phyloP scores from a whole-genome alignment of 352 stramenopile species.

The Phytopythium kandeliae region DNA sequence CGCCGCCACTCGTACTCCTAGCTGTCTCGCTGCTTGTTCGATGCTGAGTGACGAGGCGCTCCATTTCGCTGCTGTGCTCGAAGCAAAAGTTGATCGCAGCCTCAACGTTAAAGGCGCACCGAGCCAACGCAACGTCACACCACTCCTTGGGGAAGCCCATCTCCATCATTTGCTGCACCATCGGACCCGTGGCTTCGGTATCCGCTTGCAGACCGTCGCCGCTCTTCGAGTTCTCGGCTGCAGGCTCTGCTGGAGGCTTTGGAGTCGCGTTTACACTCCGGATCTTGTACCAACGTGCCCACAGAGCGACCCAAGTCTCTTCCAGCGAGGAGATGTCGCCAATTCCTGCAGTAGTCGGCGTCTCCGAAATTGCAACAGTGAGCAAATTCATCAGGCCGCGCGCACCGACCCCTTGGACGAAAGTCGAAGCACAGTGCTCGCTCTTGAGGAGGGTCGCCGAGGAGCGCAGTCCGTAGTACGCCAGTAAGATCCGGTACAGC shows the following conservation, averaged over 20 bases:
- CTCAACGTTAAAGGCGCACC: conserved; percentile 87
- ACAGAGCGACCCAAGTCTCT: conserved; percentile 76
- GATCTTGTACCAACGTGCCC: conserved; percentile 68
- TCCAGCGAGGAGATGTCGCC: conserved; percentile 70
- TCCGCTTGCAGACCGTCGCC: conserved; percentile 18
- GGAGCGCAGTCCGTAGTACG: conserved; percentile 70
- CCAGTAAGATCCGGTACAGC: conserved; percentile 69
- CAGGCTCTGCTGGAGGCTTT: conserved; percentile 15
- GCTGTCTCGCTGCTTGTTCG: conserved; percentile 45
- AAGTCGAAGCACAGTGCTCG: conserved; percentile 49
- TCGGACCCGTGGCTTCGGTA: conserved; percentile 37
- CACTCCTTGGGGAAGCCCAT: conserved; percentile 92
- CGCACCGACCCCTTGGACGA: conserved; percentile 53
- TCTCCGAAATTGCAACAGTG: conserved; percentile 64
- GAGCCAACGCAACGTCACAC: conserved; percentile 85
- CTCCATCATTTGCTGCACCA: conserved; percentile 92
- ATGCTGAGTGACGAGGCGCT: conserved; percentile 77
- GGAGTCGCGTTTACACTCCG: conserved; percentile 39
- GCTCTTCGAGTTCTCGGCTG: conserved; percentile 22
- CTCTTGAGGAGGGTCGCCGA: conserved; percentile 69
- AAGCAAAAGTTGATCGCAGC: conserved; percentile 92
- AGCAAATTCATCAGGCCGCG: conserved; percentile 61
- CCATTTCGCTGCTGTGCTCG: conserved; percentile 90
- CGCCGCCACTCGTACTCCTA: conserved; percentile 11
- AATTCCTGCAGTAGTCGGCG: conserved; percentile 53